Conservation (phyloP, 2,329 filamentous ascomycete genomes). For the Xylariaceae sp. region DNA sequence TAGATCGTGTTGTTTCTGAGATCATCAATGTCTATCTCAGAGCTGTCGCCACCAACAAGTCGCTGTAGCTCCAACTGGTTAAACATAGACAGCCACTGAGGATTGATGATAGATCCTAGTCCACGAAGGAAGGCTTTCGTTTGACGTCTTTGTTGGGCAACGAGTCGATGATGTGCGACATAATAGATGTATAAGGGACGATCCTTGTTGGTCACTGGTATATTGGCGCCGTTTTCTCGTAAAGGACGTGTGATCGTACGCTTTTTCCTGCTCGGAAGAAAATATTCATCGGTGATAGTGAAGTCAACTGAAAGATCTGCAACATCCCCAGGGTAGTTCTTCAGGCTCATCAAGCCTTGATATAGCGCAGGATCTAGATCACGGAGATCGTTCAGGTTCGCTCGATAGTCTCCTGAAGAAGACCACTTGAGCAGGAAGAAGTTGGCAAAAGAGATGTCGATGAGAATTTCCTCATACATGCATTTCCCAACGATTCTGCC, state of each 20-base stretch:
- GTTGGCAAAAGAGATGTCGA: constrained; percentile 87
- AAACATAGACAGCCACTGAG: constrained; percentile 96
- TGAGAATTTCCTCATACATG: constrained; percentile 91
- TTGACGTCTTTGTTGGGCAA: constrained; percentile 73
- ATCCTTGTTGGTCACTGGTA: constrained; percentile 84
- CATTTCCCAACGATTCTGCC: constrained; percentile 94
- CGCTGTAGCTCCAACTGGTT: constrained; percentile 94
- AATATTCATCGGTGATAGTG: constrained; percentile 72
- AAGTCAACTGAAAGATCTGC: constrained; percentile 81
- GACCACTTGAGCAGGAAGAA: constrained; percentile 98
- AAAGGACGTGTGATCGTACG: constrained; percentile 71
- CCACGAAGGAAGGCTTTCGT: constrained; percentile 85
- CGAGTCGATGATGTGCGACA: constrained; percentile 81
- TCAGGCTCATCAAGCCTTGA: constrained; percentile 75
- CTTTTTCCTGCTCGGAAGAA: constrained; percentile 40
- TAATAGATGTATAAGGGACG: constrained; percentile 91
- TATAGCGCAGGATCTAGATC: constrained; percentile 91
- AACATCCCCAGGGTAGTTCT: constrained; percentile 80
- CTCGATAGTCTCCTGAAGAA: constrained; percentile 73
- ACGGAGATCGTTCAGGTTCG: constrained; percentile 90
- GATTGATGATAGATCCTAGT: constrained; percentile 81
- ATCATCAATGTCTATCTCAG: constrained; percentile 82
- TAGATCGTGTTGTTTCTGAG: constrained; percentile 80
- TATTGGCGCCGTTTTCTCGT: constrained; percentile 70
- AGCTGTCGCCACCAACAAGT: constrained; percentile 82